These are phyloP conservation scores for Lepidopterella palustris DNA, from an alignment of 495 filamentous ascomycete species.

Conservation along the genomic window DNA sequence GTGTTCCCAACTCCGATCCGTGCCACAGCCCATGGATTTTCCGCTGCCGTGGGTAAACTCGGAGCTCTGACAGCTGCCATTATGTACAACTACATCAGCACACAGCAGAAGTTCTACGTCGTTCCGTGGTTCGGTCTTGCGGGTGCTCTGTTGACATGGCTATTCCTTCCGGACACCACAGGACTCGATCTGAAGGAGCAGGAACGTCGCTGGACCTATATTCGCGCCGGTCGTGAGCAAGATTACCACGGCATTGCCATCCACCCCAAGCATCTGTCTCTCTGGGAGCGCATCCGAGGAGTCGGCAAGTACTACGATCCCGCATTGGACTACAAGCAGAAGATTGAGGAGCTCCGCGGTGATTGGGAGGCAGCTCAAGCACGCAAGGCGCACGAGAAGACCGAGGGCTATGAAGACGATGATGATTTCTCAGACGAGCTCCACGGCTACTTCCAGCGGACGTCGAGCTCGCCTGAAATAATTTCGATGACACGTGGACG, in stretches of 20 bases:
- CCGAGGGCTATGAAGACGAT: slow-evolving; percentile 31
- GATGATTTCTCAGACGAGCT: slow-evolving; percentile 37
- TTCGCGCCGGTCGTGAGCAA: slow-evolving; percentile 62
- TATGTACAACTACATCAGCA: slow-evolving; percentile 81
- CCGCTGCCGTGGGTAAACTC: slow-evolving; percentile 73
- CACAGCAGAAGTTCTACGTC: slow-evolving; percentile 71
- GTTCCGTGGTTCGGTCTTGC: slow-evolving; percentile 87
- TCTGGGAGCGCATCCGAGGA: slow-evolving; percentile 69
- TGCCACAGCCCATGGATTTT: slow-evolving; percentile 84
- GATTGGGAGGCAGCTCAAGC: slow-evolving; percentile 58
- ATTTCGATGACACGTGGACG: slow-evolving; percentile 15
- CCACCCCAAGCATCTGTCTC: slow-evolving; percentile 74
- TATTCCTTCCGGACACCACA: slow-evolving; percentile 89
- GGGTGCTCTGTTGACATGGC: slow-evolving; percentile 65
- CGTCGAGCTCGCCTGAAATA: slow-evolving; percentile 3
- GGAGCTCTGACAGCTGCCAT: slow-evolving; percentile 80
- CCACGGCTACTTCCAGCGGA: slow-evolving; percentile 39
- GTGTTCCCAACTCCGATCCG: slow-evolving; percentile 86
- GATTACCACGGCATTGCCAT: slow-evolving; percentile 88
- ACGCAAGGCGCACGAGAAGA: slow-evolving; percentile 44
- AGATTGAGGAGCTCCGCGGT: slow-evolving; percentile 69
- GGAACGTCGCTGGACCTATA: slow-evolving; percentile 77
- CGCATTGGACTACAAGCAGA: slow-evolving; percentile 66
- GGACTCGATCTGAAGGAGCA: slow-evolving; percentile 91
- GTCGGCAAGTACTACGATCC: slow-evolving; percentile 72